Conservation (phyloP, 1,284 basidiomycete genomes). For the Pseudozyma sp. region DNA sequence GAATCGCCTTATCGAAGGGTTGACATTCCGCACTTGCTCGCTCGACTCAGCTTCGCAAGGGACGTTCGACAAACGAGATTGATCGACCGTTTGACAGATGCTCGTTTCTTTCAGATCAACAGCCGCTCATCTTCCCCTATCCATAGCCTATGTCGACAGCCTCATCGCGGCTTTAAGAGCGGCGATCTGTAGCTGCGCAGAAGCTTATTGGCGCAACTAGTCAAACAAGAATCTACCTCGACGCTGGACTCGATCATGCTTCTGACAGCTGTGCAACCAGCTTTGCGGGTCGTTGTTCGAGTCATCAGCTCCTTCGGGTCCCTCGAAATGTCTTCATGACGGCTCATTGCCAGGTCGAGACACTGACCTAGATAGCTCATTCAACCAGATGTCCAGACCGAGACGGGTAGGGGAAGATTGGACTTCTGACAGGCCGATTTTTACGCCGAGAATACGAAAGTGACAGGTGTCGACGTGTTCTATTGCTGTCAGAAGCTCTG, state of each 20-base stretch:
- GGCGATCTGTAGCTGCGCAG: not conserved
- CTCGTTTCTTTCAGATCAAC: too few species aligned
- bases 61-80: not conserved
- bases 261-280: slow-evolving; percentile 2
- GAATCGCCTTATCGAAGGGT: not conserved
- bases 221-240: not conserved
- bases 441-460: not conserved
- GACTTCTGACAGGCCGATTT: not conserved
- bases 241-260: not conserved
- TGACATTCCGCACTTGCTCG: not conserved
- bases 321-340: too few species aligned
- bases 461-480: not conserved
- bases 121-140: too few species aligned
- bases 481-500: too few species aligned
- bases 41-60: not conserved
- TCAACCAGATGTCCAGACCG: slow-evolving; percentile 5
- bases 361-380: not conserved
- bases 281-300: not conserved
- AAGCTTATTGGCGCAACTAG: not conserved
- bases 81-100: not conserved
- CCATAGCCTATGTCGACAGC: too few species aligned
- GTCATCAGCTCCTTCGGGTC: not conserved
- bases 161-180: too few species aligned
- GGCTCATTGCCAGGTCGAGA: not conserved
- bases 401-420: not conserved